A percentile compares a stretch with the other conserved stretches of the same genome.
These are phyloP conservation scores for Phyllosticta paracitricarpa DNA, from an alignment of 2,329 filamentous ascomycete genomes.

Conservation along the genomic window DNA sequence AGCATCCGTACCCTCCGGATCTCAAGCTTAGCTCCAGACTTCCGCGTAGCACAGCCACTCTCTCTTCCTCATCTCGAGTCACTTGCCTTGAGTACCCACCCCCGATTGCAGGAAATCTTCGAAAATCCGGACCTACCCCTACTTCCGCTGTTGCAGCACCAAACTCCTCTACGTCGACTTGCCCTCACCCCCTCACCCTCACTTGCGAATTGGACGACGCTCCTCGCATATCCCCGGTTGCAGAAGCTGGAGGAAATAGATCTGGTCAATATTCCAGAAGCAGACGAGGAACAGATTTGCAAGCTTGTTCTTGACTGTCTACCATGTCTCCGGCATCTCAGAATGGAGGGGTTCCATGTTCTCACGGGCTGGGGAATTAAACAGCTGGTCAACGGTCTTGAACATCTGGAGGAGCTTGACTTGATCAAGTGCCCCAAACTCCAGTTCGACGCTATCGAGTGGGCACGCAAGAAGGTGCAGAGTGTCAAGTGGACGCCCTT, in stretches of 20 bases:
- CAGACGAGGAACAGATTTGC: neutral
- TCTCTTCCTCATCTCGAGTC: neutral
- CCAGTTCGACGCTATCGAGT: slow-evolving; percentile 2
- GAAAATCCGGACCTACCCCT: neutral
- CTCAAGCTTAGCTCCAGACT: neutral
- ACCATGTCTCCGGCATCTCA: neutral
- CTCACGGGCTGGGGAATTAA: neutral
- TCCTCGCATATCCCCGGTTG: neutral
- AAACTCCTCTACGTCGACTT: neutral
- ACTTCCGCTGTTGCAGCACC: neutral
- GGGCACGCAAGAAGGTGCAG: neutral
- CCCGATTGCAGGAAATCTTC: neutral
- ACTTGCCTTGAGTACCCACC: neutral
- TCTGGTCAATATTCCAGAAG: neutral
- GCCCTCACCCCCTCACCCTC: neutral
- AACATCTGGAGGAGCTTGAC: neutral
- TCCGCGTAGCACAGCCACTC: neutral
- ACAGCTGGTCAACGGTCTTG: neutral
- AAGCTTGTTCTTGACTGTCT: neutral
- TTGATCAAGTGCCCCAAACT: slow-evolving; percentile 2
- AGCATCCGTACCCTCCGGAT: neutral
- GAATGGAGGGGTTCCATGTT: neutral
- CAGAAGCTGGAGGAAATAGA: neutral
- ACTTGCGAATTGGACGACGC: neutral
- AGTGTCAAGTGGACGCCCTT: neutral